Evolutionary conservation across 2,329 filamentous ascomycete genomes (phyloP).

Genomic region (Tolypocladium album): DNA sequence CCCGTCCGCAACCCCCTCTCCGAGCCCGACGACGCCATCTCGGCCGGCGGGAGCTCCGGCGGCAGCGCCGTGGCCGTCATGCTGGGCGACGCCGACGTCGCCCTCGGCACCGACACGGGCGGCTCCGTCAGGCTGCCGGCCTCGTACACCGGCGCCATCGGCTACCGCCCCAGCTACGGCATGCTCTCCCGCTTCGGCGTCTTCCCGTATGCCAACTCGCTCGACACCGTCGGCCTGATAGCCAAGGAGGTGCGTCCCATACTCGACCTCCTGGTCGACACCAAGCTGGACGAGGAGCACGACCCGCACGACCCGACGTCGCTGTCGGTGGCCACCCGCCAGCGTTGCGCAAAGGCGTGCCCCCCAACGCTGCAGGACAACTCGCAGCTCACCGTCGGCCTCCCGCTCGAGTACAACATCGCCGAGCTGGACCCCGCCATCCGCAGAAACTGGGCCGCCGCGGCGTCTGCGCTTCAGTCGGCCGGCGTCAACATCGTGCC

Average conservation of each 20-base stretch:
- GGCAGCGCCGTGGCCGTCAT: constrained; percentile 83
- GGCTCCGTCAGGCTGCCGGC: constrained; percentile 81
- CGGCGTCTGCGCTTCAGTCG: constrained; percentile 47
- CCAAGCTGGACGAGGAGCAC: constrained; percentile 35
- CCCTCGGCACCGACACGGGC: constrained; percentile 87
- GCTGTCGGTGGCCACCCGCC: constrained; percentile 44
- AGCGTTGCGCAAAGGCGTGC: constrained; percentile 26
- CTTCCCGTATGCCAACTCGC: constrained; percentile 82
- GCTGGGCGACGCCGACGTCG: constrained; percentile 44
- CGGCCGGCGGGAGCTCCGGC: constrained; percentile 83
- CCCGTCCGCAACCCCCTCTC: constrained; percentile 44
- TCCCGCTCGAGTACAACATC: constrained; percentile 78
- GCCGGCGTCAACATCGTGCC: constrained; percentile 64
- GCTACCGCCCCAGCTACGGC: constrained; percentile 89
- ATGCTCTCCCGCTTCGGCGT: constrained; percentile 78
- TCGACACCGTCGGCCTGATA: constrained; percentile 81
- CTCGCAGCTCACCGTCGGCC: constrained; percentile 35
- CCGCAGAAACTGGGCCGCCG: constrained; percentile 55
- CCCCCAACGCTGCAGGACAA: constrained; percentile 13
- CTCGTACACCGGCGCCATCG: constrained; percentile 72
- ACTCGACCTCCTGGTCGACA: constrained; percentile 39
- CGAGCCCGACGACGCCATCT: constrained; percentile 31
- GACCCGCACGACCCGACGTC: constrained; percentile 70
- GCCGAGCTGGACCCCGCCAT: constrained; percentile 63
- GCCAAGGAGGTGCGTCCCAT: constrained; percentile 43